phyloP scores from a whole-genome alignment of 768 basidiomycete species.

The Lentinus brumalis region DNA sequence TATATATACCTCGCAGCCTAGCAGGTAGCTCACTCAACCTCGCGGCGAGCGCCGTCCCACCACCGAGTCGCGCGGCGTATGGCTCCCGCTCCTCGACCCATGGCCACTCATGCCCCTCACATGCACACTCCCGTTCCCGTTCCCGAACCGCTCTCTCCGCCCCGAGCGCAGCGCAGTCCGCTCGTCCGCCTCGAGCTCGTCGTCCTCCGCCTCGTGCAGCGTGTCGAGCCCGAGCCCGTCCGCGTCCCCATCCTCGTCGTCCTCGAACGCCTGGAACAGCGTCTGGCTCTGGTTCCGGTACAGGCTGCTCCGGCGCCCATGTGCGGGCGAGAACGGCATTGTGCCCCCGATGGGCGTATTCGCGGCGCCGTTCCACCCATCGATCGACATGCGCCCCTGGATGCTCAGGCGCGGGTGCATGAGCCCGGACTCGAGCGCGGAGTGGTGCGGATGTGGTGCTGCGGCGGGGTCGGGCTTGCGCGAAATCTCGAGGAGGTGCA shows the following conservation, averaged over 20 bases:
- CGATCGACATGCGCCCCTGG: conserved; percentile 78
- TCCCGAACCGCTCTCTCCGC: conserved; percentile 18
- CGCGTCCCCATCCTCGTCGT: conserved; percentile 51
- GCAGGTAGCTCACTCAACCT: not conserved
- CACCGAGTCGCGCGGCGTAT: conserved; percentile 47
- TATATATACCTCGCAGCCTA: not conserved
- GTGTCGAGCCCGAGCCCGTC: conserved; percentile 58
- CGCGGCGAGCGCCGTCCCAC: conserved; percentile 14
- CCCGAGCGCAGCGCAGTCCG: conserved; percentile 46
- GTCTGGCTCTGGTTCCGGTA: conserved; percentile 66
- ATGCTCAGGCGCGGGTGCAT: conserved; percentile 81
- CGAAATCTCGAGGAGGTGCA: conserved; percentile 89
- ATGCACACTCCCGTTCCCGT: conserved; percentile 12
- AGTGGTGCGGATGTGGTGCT: conserved; percentile 41
- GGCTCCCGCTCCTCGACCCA: conserved; percentile 56
- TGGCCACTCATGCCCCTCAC: conserved; percentile 11
- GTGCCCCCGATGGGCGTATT: conserved; percentile 34
- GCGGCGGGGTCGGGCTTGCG: conserved; percentile 50
- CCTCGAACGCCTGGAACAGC: conserved; percentile 79
- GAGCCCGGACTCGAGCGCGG: conserved; percentile 63
- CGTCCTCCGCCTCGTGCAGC: conserved; percentile 64
- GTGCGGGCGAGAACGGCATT: conserved; percentile 39
- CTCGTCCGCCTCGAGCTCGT: conserved; percentile 46
- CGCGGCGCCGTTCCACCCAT: conserved; percentile 62
- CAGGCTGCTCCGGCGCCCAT: conserved; percentile 66